Evolutionary conservation across 805 yeast species (phyloP), one percentile per base, ranked within the genome.

Genomic region (Zygotorulaspora sp.): DNA sequence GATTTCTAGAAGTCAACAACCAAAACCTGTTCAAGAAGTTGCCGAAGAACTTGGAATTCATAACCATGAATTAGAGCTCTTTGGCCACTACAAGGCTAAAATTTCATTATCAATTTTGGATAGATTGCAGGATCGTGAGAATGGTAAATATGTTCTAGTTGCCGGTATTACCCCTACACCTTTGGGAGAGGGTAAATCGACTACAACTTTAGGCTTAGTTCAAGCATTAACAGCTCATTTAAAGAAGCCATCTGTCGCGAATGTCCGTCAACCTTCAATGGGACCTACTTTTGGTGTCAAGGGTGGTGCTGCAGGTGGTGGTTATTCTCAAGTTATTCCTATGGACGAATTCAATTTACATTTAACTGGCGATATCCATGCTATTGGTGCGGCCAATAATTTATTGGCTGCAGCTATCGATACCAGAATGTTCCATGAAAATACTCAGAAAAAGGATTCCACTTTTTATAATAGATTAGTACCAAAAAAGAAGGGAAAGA

Each of bases 301-400:
- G 68, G 98, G 98, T 57, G 97, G 97, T 64, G 98, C 98, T 41
- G 97, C 97, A 13, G 98, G 98, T 53, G 98, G 97, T 60, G 97
- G 97, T 32, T 90, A 88, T 65, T 76, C 97, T 2, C 97, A 90
- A 67, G 97, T 90, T 31, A 89, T 90, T 53, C 97, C 97, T 36
- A 90, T 90, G 97, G 98, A 90, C 65, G 97, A 90, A 67, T 90
- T 90, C 72, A 90, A 92, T 70, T 78, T 92, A 85, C 97, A 90
- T 62, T 72, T 90, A 50, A 90, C 97, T 35, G 97, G 97, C 60
- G 98, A 90, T 62, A 90, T 90, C 50, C 97, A 90, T 65, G 97
- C 97, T 31, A 88, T 90, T 44, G 79, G 88, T 35, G 88, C 88
- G 43, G 97, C 97, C 23, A 89, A 86, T 52, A 90, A 90, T 70